Conservation (phyloP, 2,329 filamentous ascomycete genomes). For the Pyrenochaeta sp. region DNA sequence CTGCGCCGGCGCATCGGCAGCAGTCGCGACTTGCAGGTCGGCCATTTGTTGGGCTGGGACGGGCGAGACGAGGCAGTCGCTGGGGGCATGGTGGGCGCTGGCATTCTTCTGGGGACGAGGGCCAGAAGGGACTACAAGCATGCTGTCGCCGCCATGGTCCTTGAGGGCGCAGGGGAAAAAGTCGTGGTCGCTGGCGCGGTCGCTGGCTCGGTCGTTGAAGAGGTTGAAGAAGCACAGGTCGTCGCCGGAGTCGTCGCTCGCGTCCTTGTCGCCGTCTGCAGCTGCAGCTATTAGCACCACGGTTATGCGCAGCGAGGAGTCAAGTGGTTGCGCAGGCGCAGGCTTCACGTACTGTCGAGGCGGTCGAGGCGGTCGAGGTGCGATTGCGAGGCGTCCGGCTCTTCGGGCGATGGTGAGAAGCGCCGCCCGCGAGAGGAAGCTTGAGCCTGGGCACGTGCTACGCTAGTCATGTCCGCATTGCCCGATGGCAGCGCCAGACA, state of each 20-base stretch:
- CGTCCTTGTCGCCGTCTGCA: no score
- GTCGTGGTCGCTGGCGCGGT: background rate
- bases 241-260: no score
- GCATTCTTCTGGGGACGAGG: conserved; percentile 29
- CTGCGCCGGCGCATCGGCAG: conserved; percentile 26
- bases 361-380: background rate
- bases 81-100: conserved; percentile 34
- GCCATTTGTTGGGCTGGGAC: conserved; percentile 23
- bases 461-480: background rate
- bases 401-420: background rate
- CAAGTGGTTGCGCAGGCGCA: no score
- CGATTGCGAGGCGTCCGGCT: conserved; percentile 6
- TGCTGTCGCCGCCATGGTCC: conserved; percentile 43
- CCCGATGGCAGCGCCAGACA: background rate
- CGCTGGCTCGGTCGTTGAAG: background rate
- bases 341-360: background rate
- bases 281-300: no score
- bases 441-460: conserved; percentile 24
- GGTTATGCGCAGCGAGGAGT: no score
- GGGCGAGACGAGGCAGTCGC: conserved; percentile 23
- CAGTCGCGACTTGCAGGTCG: conserved; percentile 41
- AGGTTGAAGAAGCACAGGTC: no score
- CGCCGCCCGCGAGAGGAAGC: conserved; percentile 19
- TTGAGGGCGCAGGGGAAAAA: conserved; percentile 8
- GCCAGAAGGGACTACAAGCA: conserved; percentile 38